A percentile compares a stretch with the other conserved stretches of the same genome.
These are phyloP conservation scores for Cladorrhinum sp. DNA, from an alignment of 2,329 filamentous ascomycete genomes.

Conservation along the genomic window DNA sequence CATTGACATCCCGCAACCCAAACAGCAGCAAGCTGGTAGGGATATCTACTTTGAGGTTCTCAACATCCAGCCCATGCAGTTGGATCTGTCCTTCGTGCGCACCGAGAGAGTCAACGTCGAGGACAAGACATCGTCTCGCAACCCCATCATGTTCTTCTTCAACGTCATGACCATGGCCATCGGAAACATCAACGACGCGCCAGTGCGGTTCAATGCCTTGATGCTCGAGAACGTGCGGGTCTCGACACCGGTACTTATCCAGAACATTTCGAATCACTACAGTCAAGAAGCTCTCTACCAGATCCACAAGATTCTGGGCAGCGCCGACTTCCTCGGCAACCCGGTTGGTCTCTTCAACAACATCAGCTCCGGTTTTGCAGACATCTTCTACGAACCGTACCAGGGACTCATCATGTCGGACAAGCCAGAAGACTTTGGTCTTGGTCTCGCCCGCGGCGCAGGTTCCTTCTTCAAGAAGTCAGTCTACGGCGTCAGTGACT, in stretches of 20 bases:
- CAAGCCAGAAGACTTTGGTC: conserved; percentile 87
- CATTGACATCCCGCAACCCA: conserved; percentile 88
- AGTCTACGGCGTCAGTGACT: conserved; percentile 95
- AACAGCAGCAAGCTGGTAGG: conserved; percentile 76
- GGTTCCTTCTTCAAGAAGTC: conserved; percentile 98
- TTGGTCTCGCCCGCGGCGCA: conserved; percentile 94
- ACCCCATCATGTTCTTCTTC: conserved; percentile 97
- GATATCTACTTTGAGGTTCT: conserved; percentile 98
- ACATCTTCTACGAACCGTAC: conserved; percentile 99
- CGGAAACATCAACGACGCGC: conserved; percentile 97
- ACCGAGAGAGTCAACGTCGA: conserved; percentile 96
- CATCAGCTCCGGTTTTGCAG: conserved; percentile 91
- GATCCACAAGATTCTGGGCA: conserved; percentile 95
- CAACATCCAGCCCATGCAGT: conserved; percentile 96
- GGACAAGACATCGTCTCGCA: conserved; percentile 84
- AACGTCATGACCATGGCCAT: conserved; percentile 99
- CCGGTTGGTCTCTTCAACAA: conserved; percentile 98
- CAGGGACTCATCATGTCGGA: conserved; percentile 95
- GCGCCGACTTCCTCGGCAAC: conserved; percentile 95
- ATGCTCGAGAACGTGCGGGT: conserved; percentile 94
- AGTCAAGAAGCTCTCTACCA: conserved; percentile 94
- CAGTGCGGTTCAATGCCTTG: conserved; percentile 86
- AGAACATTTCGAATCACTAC: conserved; percentile 90
- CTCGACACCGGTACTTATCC: conserved; percentile 76
- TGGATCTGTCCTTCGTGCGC: conserved; percentile 94